These are phyloP conservation scores for Trichoderma sp. DNA, from an alignment of 2,329 filamentous ascomycete species.

Conservation along the genomic window DNA sequence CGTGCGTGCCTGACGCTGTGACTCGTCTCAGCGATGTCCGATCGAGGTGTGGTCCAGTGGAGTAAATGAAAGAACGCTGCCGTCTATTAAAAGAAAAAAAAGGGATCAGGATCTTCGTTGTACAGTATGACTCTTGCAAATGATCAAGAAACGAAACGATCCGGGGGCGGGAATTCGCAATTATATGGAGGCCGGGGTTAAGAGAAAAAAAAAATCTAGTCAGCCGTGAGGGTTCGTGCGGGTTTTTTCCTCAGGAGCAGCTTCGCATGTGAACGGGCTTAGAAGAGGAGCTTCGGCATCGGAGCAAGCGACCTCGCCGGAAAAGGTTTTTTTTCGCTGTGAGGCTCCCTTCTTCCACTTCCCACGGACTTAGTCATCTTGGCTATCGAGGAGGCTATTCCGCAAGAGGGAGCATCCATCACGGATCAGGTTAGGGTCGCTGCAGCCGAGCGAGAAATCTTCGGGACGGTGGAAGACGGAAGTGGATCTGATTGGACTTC, in stretches of 20 bases:
- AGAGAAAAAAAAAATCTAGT: neutral
- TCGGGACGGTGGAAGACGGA: constrained; percentile 26
- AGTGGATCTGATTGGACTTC: constrained; percentile 27
- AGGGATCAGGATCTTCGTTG: neutral
- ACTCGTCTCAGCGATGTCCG: neutral
- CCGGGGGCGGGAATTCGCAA: neutral
- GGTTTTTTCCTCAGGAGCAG: neutral
- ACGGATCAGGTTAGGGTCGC: constrained; percentile 13
- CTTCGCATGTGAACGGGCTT: constrained; percentile 10
- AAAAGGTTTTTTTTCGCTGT: neutral
- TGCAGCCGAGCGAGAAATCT: constrained; percentile 31
- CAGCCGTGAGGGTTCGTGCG: neutral
- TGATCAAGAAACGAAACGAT: neutral
- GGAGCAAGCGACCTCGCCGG: constrained; percentile 6
- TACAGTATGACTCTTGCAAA: neutral
- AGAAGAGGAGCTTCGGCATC: constrained; percentile 11
- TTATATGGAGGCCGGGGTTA: neutral
- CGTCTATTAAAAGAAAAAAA: neutral
- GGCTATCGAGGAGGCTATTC: constrained; percentile 1
- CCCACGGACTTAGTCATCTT: neutral
- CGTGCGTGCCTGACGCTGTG: constrained; percentile 13
- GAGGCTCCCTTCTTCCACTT: neutral
- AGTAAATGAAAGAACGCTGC: neutral
- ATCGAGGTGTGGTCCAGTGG: neutral
- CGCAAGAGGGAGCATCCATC: constrained; percentile 11